Evolutionary conservation across 805 yeast species (phyloP).

Genomic region (Torulaspora microellipsoides): DNA sequence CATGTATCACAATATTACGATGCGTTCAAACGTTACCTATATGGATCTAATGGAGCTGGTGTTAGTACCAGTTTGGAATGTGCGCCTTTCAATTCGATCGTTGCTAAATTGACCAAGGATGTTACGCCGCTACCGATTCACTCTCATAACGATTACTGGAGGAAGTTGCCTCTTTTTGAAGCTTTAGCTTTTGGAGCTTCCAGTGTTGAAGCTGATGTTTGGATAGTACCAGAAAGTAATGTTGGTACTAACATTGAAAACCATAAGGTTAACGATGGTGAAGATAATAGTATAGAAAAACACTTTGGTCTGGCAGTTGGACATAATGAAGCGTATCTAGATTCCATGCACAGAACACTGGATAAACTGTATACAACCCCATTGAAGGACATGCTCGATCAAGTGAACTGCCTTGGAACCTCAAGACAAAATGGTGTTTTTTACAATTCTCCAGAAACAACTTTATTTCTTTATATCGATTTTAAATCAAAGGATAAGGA

Average conservation of each 20-base stretch:
- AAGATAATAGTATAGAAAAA: constrained; percentile 33
- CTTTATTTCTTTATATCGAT: constrained; percentile 61
- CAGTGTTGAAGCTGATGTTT: constrained; percentile 65
- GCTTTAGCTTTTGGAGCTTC: constrained; percentile 49
- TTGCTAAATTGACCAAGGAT: constrained; percentile 25
- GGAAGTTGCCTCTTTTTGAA: constrained; percentile 52
- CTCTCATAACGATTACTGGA: constrained; percentile 70
- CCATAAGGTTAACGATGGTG: constrained; percentile 19
- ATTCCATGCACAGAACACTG: constrained; percentile 42
- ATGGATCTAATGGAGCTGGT: neutral
- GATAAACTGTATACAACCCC: constrained; percentile 50
- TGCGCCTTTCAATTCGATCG: constrained; percentile 14
- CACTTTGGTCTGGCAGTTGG: constrained; percentile 53
- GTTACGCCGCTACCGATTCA: constrained; percentile 39
- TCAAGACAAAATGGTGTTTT: constrained; percentile 38
- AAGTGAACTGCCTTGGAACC: constrained; percentile 38
- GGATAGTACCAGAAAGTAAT: constrained; percentile 35
- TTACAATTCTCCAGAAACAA: constrained; percentile 42
- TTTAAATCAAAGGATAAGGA: constrained; percentile 47
- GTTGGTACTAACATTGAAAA: too few relatives aligned
- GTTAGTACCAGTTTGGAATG: constrained; percentile 6
- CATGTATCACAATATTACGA: constrained; percentile 19
- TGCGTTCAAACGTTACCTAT: constrained; percentile 12
- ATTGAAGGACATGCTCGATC: constrained; percentile 43
- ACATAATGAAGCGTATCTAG: constrained; percentile 48